Conservation (phyloP, 192 early-diverging fungal genomes). For the Entomortierella chlamydospora region DNA sequence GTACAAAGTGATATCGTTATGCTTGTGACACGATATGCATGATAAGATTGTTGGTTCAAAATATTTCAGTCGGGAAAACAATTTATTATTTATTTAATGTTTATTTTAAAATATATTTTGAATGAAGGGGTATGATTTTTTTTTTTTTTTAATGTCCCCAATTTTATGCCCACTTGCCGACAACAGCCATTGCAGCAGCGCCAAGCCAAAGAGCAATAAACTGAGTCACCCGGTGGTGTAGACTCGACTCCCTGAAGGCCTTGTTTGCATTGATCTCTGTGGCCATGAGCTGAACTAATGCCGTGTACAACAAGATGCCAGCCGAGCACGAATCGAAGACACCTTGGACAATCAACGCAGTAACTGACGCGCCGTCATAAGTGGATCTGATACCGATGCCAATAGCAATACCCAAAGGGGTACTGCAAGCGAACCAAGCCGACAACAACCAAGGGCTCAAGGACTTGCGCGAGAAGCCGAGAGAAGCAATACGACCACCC, state of each 20-base stretch:
- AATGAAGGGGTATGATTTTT: neutral
- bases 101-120: neutral
- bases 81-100: neutral
- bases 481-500: slow-evolving; percentile 75
- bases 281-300: slow-evolving; percentile 79
- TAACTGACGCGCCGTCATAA: slow-evolving; percentile 65
- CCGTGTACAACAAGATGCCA: slow-evolving; percentile 85
- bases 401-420: slow-evolving; percentile 83
- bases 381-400: slow-evolving; percentile 77
- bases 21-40: too few species aligned
- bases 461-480: slow-evolving; percentile 50
- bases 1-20: too few species aligned
- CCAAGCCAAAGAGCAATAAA: slow-evolving; percentile 77
- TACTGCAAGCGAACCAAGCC: slow-evolving; percentile 76
- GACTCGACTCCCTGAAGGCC: slow-evolving; percentile 57
- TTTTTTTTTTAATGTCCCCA: neutral
- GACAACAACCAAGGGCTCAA: slow-evolving; percentile 66
- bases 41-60: too few species aligned
- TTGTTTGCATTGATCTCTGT: slow-evolving; percentile 72
- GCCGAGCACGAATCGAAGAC: slow-evolving; percentile 84
- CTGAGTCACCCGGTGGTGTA: slow-evolving; percentile 54
- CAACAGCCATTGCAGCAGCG: slow-evolving; percentile 79
- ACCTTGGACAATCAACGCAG: slow-evolving; percentile 75
- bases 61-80: too few species aligned
- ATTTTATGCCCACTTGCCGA: slow-evolving; percentile 79